Base-by-base conservation (phyloP, 345 rosid species). In the Salix suchowensis region DNA sequence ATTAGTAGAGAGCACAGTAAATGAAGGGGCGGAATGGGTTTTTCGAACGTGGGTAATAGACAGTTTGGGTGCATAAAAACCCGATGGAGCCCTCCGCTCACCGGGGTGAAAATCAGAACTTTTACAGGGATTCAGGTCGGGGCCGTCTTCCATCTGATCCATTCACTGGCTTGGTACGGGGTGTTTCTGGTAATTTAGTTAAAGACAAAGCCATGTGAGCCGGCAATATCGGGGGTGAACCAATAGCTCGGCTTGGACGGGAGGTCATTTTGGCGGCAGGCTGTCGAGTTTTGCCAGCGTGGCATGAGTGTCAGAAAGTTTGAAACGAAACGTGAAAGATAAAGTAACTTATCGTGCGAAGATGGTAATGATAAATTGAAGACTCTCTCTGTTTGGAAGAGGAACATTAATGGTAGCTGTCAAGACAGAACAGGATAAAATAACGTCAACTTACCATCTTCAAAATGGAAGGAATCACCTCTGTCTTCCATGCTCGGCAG, bases 261-360 rank as follows among this genome's bases (percentile, higher is more conserved):
- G 48, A 5, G 61, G 72, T 67, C 42, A 7, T 30, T 71, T 78
- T 75, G 75, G 73, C 75, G 71, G 80, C 68, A 70, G 34, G 68
- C 34, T 77, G 70, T 84, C 84, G 79, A 70, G 8, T 26, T 19
- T 4, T 5, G 78, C 76, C 82, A 80, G 23, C 64, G 69, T 81
- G 81, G 88, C 78, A 55, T 28, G 75, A 8, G 77, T 37, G 68
- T 75, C 65, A 36, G 71, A 67, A 73, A 36, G 72, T 24, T 65
- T 12, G 52, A 65, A 80, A 60, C 71, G 65, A 75, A 7, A 65
- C 6, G 64, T 23, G 28, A 32, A 36, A 60, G 50, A 48, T 4
- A 61, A 6, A 48, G 70, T 12, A 23, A 34, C 11, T 6, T 30
- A 32, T 65, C 36, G 1, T 16, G 36, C 2, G 1, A 65, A 12